These are phyloP conservation scores for Phytophthora parvispora DNA, from an alignment of 352 stramenopile genomes.

Conservation along the genomic window DNA sequence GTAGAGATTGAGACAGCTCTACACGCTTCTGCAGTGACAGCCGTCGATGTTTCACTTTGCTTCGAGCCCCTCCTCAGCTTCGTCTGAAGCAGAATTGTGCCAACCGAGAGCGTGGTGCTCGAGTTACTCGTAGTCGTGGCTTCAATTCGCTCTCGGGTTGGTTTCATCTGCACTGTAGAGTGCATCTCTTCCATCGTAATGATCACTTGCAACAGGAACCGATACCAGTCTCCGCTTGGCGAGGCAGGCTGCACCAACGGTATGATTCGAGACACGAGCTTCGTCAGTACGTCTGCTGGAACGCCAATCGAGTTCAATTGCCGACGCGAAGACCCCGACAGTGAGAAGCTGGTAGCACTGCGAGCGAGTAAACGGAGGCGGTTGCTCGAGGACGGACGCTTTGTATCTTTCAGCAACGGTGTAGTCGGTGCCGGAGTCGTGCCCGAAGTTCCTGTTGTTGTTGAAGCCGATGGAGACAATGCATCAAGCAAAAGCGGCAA, in stretches of 20 bases:
- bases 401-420: conserved; percentile 8
- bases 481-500: conserved; percentile 40
- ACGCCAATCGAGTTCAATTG: conserved; percentile 8
- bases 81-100: conserved; percentile 31
- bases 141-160: background rate
- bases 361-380: conserved; percentile 11
- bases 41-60: too few species aligned
- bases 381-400: conserved; percentile 6
- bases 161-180: background rate
- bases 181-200: conserved; percentile 17
- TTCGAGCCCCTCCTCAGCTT: conserved; percentile 12
- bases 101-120: conserved; percentile 3
- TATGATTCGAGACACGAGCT: conserved; percentile 18
- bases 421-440: background rate
- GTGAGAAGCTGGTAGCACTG: background rate
- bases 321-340: conserved; percentile 6
- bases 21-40: conserved; percentile 6
- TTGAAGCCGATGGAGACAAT: background rate
- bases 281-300: conserved; percentile 14
- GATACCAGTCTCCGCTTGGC: conserved; percentile 28
- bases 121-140: background rate
- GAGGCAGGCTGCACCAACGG: conserved; percentile 26
- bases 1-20: background rate
- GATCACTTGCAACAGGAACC: conserved; percentile 37
- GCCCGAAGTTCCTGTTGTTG: background rate